Evolutionary conservation across 176 grass and related monocot genomes (phyloP).

Genomic region (Hordeum vulgare): MorexV3_pseudomolecules_assembly NC_058519.1:339034105-339034604

Average conservation of each 20-base stretch:
- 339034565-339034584: not conserved
- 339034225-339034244: not conserved
- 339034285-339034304: not conserved
- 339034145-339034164: not conserved
- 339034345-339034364: not conserved
- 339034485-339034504: not conserved
- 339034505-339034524: not conserved
- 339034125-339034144: not conserved
- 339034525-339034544: not conserved
- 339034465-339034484: not conserved
- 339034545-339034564: not conserved
- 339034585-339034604: not conserved
- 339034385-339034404: not conserved
- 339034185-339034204: too few species aligned
- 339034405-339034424: not conserved
- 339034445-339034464: not conserved
- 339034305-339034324: not conserved
- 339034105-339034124: slow-evolving; percentile 15
- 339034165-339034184: slow-evolving; percentile 6
- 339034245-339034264: not conserved
- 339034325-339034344: not conserved
- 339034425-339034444: not conserved
- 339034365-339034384: not conserved
- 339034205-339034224: not conserved
- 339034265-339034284: not conserved